These are phyloP conservation scores for Berberis vulgaris DNA, from an alignment of 164 flowering plant species.

Conservation along the genomic window DNA sequence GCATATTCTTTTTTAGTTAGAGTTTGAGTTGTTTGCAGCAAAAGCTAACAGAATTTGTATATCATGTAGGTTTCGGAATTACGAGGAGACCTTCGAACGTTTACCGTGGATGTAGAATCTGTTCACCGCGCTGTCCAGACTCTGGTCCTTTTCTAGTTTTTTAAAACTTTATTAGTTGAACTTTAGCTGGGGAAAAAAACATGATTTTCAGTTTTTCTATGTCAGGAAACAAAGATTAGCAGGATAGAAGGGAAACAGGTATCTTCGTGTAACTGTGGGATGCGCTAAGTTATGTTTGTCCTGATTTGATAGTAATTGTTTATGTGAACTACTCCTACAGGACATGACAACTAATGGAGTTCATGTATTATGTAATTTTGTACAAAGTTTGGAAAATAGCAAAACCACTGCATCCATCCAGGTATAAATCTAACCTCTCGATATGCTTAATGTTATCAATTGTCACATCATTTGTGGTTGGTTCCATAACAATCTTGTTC, in stretches of 20 bases:
- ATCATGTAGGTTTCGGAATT: constrained; percentile 37
- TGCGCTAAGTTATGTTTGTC: not conserved
- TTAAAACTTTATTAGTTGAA: not conserved
- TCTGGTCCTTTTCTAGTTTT: constrained; percentile 16
- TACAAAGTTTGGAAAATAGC: constrained; percentile 23
- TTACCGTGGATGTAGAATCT: constrained; percentile 32
- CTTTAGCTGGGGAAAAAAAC: constrained; percentile 3
- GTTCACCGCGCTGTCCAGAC: constrained; percentile 44
- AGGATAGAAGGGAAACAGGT: constrained; percentile 75
- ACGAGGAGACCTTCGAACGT: constrained; percentile 24
- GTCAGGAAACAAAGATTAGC: constrained; percentile 55
- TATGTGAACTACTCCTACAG: constrained; percentile 20
- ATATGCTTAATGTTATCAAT: too few species aligned
- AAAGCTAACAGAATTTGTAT: constrained; percentile 3
- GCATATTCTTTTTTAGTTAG: not conserved
- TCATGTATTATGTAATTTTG: constrained; percentile 28
- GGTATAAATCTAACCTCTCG: constrained; percentile 18
- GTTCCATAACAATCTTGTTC: too few species aligned
- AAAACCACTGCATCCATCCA: constrained; percentile 26
- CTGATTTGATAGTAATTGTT: not conserved
- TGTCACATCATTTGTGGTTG: too few species aligned
- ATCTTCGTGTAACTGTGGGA: not conserved
- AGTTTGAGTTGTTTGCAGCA: not conserved
- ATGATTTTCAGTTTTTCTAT: constrained; percentile 8
- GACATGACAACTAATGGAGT: constrained; percentile 44